Percentiles rank a stretch among this genome's conserved stretches.
Conservation (phyloP, 352 stramenopile species). For the Phytophthora pseudosyringae region DNA sequence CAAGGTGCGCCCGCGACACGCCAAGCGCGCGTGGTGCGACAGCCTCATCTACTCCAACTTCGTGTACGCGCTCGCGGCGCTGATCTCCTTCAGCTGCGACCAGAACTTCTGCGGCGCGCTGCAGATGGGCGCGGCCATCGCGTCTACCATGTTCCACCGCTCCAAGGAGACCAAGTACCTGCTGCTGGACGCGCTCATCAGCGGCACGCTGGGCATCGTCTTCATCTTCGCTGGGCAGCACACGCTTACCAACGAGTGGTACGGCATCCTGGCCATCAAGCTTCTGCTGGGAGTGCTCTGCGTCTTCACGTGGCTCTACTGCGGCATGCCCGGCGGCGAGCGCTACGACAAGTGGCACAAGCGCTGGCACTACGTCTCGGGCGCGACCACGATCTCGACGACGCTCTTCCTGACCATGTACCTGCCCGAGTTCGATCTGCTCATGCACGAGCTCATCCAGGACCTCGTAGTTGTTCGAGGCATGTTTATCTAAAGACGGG, state of each 20-base stretch:
- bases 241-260: constrained; percentile 77
- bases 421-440: constrained; percentile 79
- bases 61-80: constrained; percentile 70
- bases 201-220: constrained; percentile 69
- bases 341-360: constrained; percentile 86
- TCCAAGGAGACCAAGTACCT: constrained; percentile 88
- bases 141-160: constrained; percentile 82
- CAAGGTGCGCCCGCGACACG: constrained; percentile 49
- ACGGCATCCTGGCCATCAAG: constrained; percentile 77
- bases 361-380: constrained; percentile 85
- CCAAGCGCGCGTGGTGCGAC: constrained; percentile 74
- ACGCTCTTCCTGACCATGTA: constrained; percentile 80
- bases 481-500: constrained; percentile 49
- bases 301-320: constrained; percentile 86
- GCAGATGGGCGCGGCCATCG: constrained; percentile 71
- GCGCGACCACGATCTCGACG: constrained; percentile 74
- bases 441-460: constrained; percentile 78
- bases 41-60: constrained; percentile 85
- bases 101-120: constrained; percentile 80
- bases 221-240: constrained; percentile 75
- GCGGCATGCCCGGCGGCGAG: constrained; percentile 68
- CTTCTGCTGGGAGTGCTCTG: constrained; percentile 57
- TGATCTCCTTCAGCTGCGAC: constrained; percentile 74
- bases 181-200: constrained; percentile 79
- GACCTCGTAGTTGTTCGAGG: constrained; percentile 56